Evolutionary conservation across 2,329 filamentous ascomycete genomes (phyloP).

Genomic region (Diaporthe ilicicola): DNA sequence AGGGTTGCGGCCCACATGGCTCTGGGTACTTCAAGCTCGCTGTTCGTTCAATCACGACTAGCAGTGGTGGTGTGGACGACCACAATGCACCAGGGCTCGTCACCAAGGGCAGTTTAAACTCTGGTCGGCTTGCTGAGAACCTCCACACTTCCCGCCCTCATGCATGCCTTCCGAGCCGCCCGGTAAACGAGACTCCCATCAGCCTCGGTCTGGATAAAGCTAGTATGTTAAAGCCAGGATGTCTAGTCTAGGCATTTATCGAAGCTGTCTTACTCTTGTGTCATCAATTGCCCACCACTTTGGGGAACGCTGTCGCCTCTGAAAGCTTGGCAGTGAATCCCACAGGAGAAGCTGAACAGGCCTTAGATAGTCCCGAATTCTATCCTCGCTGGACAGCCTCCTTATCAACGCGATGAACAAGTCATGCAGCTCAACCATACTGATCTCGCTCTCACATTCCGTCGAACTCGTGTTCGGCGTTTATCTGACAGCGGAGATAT

Average conservation of each 20-base stretch:
- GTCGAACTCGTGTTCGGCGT: constrained; percentile 2
- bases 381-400: not conserved
- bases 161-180: constrained; percentile 6
- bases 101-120: not conserved
- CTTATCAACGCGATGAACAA: not conserved
- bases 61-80: not conserved
- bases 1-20: not conserved
- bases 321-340: constrained; percentile 1
- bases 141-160: constrained; percentile 2
- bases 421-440: not conserved
- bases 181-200: not conserved
- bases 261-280: not conserved
- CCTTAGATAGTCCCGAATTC: not conserved
- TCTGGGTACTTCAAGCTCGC: not conserved
- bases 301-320: not conserved
- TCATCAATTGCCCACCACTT: not conserved
- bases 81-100: not conserved
- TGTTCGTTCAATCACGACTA: not conserved
- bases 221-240: not conserved
- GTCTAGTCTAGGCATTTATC: constrained; percentile 1
- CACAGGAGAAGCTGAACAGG: not conserved
- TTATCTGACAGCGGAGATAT: not conserved
- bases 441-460: not conserved
- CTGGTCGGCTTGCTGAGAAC: not conserved
- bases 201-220: not conserved